Base-by-base conservation (phyloP, 106 monocot species). In the Acorus gramineus region DNA sequence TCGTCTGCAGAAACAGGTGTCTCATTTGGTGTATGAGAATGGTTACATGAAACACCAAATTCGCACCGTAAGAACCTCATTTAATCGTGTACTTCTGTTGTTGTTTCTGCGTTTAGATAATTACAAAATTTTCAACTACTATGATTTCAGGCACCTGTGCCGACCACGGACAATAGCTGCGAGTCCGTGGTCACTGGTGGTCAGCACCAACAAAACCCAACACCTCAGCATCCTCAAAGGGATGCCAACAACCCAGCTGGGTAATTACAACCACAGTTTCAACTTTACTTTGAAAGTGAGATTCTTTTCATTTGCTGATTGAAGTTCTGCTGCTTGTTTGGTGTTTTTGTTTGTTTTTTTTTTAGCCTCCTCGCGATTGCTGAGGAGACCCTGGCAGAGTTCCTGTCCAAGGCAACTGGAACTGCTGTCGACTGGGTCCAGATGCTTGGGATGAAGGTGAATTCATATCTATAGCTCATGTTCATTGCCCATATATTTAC, bases 381-480 rank as follows among this genome's bases (percentile, higher is more conserved):
- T 74, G 88, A 84, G 84, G 84, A 84, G 77, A 84, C 88, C 69
- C 52, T 84, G 84, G 76, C 81, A 65, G 88, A 88, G 84, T 88
- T 88, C 76, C 75, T 88, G 1, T 73, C 84, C 7, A 88, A 88
- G 71, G 88, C 88, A 50, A 88, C 88, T 46, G 88, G 88, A 81
- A 88, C 88, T 63, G 88, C 88, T 67, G 80, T 88, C 58, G 76
- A 88, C 49, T 88, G 88, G 88, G 88, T 88, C 70, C 88, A 88
- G 74, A 81, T 88, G 84, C 84, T 84, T 78, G 88, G 88, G 76
- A 88, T 88, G 88, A 88, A 88, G 88, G 88, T 87, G 51, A 52
- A 28, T 42, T 49, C 6, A 42, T 48, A 11, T 8, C 11, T 28
- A 6, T 3, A 0, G n/a, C 47, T 14, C 10, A 7, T 49, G 3